Evolutionary conservation across 495 filamentous ascomycete species (phyloP).

Genomic region (Neurospora sp.): DNA sequence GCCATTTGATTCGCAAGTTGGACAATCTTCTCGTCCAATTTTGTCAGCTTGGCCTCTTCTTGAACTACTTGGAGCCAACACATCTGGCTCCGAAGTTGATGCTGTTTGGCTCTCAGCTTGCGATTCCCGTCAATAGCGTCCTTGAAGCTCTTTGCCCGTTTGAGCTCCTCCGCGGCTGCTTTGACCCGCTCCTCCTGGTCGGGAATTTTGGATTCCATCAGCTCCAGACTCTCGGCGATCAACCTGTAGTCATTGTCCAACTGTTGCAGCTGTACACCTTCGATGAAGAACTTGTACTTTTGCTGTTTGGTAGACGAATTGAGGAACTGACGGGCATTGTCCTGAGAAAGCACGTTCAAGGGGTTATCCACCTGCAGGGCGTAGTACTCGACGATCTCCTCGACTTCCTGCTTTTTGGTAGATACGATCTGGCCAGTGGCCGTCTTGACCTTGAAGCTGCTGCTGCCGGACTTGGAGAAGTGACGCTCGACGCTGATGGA

Average conservation of each 20-base stretch:
- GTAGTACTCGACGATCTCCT: constrained; percentile 87
- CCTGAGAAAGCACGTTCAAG: constrained; percentile 94
- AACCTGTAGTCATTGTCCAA: constrained; percentile 85
- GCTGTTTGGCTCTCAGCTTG: constrained; percentile 41
- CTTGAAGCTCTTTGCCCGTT: constrained; percentile 35
- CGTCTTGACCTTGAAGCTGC: constrained; percentile 80
- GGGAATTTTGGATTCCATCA: constrained; percentile 34
- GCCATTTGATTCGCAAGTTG: constrained; percentile 21
- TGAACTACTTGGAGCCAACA: constrained; percentile 60
- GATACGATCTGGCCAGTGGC: constrained; percentile 62
- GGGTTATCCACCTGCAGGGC: constrained; percentile 94
- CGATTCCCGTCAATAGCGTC: constrained; percentile 49
- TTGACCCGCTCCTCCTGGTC: constrained; percentile 55
- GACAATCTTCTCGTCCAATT: constrained; percentile 20
- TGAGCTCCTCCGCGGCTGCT: constrained; percentile 29
- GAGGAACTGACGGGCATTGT: constrained; percentile 88
- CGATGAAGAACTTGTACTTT: constrained; percentile 96
- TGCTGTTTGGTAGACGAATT: constrained; percentile 68
- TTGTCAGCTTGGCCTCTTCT: constrained; percentile 24
- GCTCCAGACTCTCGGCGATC: constrained; percentile 45
- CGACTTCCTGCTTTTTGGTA: constrained; percentile 76
- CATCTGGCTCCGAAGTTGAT: constrained; percentile 46
- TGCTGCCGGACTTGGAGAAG: constrained; percentile 67
- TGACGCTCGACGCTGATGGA: constrained; percentile 84
- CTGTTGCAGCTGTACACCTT: constrained; percentile 87